Base-by-base conservation (phyloP, 768 basidiomycete genomes). In the Pleurotus salmoneostramineus region DNA sequence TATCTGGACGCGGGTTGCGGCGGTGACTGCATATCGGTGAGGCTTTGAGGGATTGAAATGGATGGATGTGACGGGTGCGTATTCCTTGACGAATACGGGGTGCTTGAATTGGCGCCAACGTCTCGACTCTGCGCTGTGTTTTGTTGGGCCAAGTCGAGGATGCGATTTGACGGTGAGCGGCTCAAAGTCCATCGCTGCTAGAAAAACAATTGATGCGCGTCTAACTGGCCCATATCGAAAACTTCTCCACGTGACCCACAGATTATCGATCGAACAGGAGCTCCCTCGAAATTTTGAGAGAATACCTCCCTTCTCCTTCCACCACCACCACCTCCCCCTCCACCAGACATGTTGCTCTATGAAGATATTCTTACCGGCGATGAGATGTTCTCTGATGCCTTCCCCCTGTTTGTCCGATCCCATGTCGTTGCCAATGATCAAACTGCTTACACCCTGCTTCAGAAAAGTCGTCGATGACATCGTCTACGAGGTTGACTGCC, bases 361-460 rank as follows among this genome's bases (percentile, higher is more conserved):
- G 42, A 60, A 31, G 92, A 94, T 71, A 69, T 90, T 59, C n/a
- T 97, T 58, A 72, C 84, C 50, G 83, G 72, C 46, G 93, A 96
- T 68, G 95, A 98, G 79, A 89, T 98, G 82, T 84, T 91, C 82
- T 94, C 93, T 31, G 94, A 96, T 77, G 94, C 94, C 63, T 98
- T 88, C 80, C 86, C 87, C 15, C 14, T 89, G 94, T 95, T 65
- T 60, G 88, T 78, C 33, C 59, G 47, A 31, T 43, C 11, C 15
- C 44, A 37, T 32, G 12, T 35, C 59, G 21, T 50, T 35, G n/a
- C 36, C 42, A 27, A 37, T 49, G 36, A 34, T 6, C 21, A 56
- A 36, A 56, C 61, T 66, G 50, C 62, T 45, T 44, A 49, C 50
- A 40, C 44, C 54, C 50, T 17, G 10, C 44, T 49, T 35, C 69